Evolutionary conservation across 2,329 filamentous ascomycete genomes (phyloP).

Genomic region (Lithohypha guttulata): DNA sequence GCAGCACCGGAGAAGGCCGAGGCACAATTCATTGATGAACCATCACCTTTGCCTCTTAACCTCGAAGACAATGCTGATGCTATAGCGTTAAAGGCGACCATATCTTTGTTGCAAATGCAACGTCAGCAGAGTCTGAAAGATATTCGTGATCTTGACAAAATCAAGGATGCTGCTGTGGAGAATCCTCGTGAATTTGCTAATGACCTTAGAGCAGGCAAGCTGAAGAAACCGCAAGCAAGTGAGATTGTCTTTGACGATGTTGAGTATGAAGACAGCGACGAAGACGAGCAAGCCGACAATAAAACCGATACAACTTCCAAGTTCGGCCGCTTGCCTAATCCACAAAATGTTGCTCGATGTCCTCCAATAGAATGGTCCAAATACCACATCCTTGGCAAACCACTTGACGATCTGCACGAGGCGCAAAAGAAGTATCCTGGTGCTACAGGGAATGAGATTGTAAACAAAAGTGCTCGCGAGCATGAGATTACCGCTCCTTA

Average conservation of each 20-base stretch:
- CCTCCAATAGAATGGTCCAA: constrained; percentile 92
- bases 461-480: constrained; percentile 28
- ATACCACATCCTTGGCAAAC: constrained; percentile 78
- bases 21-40: constrained; percentile 20
- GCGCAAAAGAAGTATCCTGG: constrained; percentile 61
- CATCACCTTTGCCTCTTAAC: constrained; percentile 34
- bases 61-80: constrained; percentile 64
- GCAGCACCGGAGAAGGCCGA: constrained; percentile 10
- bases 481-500: constrained; percentile 49
- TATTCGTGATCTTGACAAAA: constrained; percentile 56
- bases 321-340: constrained; percentile 59
- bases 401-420: constrained; percentile 71
- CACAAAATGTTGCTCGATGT: constrained; percentile 73
- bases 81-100: constrained; percentile 73
- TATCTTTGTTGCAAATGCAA: constrained; percentile 79
- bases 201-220: constrained; percentile 54
- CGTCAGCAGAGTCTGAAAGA: constrained; percentile 66
- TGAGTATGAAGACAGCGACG: constrained; percentile 26
- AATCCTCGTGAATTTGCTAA: constrained; percentile 62
- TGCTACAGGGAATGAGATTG: constrained; percentile 24
- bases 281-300: constrained; percentile 21
- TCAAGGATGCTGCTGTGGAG: constrained; percentile 59
- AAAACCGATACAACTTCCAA: constrained; percentile 20
- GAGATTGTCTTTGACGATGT: constrained; percentile 28
- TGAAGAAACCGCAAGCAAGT: constrained; percentile 28